phyloP scores from a whole-genome alignment of 2,329 filamentous ascomycete genomes.

The Botrytis fragariae region DNA sequence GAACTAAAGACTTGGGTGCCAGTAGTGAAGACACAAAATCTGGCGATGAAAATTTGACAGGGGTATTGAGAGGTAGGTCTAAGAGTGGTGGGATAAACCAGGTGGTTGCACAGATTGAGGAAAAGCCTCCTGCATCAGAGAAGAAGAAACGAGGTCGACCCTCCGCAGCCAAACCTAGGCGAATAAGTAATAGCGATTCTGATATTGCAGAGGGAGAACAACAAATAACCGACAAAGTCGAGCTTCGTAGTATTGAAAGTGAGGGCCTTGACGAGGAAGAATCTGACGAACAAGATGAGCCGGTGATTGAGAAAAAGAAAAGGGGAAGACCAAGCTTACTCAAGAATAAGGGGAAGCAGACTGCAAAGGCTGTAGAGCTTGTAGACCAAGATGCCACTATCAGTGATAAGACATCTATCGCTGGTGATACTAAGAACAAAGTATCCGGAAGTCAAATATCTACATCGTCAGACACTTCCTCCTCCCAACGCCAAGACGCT shows the following conservation, averaged over 20 bases:
- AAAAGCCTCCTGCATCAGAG: not conserved
- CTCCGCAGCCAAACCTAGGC: not conserved
- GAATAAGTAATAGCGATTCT: not conserved
- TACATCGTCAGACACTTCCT: not conserved
- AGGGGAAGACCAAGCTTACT: slow-evolving; percentile 11
- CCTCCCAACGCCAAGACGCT: slow-evolving; percentile 29
- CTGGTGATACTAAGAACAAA: not conserved
- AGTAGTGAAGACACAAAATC: not conserved
- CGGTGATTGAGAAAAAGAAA: not conserved
- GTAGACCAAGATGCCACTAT: not conserved
- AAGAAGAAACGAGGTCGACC: slow-evolving; percentile 9
- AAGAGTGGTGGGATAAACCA: not conserved
- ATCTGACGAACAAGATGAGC: not conserved
- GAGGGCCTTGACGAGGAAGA: not conserved
- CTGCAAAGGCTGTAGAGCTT: not conserved
- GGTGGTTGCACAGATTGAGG: not conserved
- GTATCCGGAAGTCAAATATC: not conserved
- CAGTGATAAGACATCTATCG: not conserved
- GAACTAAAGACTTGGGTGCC: not conserved
- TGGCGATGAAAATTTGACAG: not conserved
- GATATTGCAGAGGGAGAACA: not conserved
- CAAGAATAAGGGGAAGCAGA: slow-evolving; percentile 1
- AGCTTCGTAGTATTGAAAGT: not conserved
- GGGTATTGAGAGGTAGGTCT: too few relatives aligned
- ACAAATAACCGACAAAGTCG: not conserved